A percentile compares a stretch with the other conserved stretches of the same genome.
phyloP scores from a whole-genome alignment of 2,329 filamentous ascomycete species.

The Bipolaris cookei region DNA sequence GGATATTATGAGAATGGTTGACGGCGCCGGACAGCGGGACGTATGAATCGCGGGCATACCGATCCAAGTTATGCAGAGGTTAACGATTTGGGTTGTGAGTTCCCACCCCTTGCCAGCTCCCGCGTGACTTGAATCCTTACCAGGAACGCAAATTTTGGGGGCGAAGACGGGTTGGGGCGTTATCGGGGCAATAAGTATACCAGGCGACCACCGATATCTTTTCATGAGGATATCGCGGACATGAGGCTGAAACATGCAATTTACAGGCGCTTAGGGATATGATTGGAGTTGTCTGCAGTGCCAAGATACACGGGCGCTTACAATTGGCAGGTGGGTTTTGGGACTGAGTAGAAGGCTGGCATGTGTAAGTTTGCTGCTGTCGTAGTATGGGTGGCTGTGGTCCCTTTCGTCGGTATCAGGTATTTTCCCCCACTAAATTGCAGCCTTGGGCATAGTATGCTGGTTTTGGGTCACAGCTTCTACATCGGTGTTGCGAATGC shows the following conservation, averaged over 20 bases:
- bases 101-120: not conserved
- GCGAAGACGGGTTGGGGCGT: not conserved
- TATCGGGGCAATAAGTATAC: not conserved
- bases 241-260: no score
- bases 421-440: slow-evolving; percentile 49
- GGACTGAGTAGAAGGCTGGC: not conserved
- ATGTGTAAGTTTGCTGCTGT: slow-evolving; percentile 40
- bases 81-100: not conserved
- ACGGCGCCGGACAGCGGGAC: not conserved
- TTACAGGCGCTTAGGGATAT: slow-evolving; percentile 58
- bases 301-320: not conserved
- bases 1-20: not conserved
- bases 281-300: slow-evolving; percentile 24
- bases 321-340: not conserved
- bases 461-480: slow-evolving; percentile 49
- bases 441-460: slow-evolving; percentile 55
- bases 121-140: not conserved
- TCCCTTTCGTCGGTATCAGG: slow-evolving; percentile 39
- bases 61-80: not conserved
- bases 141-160: not conserved
- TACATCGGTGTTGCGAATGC: slow-evolving; percentile 38
- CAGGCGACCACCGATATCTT: not conserved
- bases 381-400: slow-evolving; percentile 52
- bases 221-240: slow-evolving; percentile 50
- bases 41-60: not conserved